Evolutionary conservation across 2,329 filamentous ascomycete genomes (phyloP).

Genomic region (Zymoseptoria passerinii): DNA sequence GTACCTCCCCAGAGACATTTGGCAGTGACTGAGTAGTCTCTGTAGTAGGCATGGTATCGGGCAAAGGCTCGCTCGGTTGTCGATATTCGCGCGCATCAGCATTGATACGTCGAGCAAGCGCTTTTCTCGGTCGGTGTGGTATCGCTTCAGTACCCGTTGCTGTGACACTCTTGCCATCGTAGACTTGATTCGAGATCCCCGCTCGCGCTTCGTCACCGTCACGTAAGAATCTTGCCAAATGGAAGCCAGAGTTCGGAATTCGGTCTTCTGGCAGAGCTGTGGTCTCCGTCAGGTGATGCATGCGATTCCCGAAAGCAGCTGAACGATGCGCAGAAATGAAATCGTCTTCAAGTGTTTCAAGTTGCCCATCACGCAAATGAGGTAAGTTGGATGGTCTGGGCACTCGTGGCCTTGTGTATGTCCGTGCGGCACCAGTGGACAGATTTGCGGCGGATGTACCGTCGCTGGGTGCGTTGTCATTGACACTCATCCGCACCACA

Average conservation of each 20-base stretch:
- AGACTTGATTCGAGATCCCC: not conserved
- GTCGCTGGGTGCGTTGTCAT: not conserved
- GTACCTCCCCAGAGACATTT: conserved; percentile 2
- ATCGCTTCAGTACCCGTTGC: not conserved
- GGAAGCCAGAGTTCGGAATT: conserved; percentile 20
- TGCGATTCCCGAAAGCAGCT: conserved; percentile 30
- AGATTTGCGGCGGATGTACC: not conserved
- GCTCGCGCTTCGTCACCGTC: not conserved
- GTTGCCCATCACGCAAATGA: conserved; percentile 30
- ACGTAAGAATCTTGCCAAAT: conserved; percentile 21
- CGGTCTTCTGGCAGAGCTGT: conserved; percentile 11
- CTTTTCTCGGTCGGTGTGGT: conserved; percentile 26
- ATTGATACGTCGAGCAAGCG: conserved; percentile 39
- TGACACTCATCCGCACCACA: not conserved
- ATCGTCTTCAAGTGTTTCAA: conserved; percentile 36
- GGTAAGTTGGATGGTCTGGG: not conserved
- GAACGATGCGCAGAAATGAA: conserved; percentile 30
- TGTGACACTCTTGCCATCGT: conserved; percentile 1
- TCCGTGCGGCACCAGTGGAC: not conserved
- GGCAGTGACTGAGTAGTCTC: conserved; percentile 1
- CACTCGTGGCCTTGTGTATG: not conserved
- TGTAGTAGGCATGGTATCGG: conserved; percentile 10
- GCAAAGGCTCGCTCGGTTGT: conserved; percentile 33
- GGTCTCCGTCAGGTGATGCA: conserved; percentile 23
- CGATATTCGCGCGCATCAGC: conserved; percentile 39